Conservation (phyloP, 306 rosid genomes). For the Sicyos baderoa region DNA sequence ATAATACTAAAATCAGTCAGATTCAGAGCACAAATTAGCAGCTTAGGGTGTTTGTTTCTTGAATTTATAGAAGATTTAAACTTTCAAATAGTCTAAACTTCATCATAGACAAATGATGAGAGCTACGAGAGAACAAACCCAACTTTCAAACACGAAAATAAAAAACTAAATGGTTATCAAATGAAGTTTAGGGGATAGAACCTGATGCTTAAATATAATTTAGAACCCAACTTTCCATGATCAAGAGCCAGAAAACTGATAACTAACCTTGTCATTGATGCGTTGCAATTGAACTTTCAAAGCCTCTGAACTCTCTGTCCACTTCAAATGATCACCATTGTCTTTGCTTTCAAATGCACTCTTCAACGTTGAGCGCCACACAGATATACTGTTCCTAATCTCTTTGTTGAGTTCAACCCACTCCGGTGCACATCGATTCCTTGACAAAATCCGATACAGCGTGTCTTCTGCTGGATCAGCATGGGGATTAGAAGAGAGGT, state of each 20-base stretch:
- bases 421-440: slow-evolving; percentile 77
- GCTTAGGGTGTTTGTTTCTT: too few relatives aligned
- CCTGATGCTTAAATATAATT: not conserved
- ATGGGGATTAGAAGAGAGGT: slow-evolving; percentile 62
- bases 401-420: slow-evolving; percentile 95
- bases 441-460: slow-evolving; percentile 56
- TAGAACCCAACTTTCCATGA: not conserved
- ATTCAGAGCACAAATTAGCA: not conserved
- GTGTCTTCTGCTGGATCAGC: slow-evolving; percentile 94
- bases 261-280: slow-evolving; percentile 60
- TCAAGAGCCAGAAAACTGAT: not conserved
- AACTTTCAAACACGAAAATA: too few relatives aligned
- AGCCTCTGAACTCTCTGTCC: slow-evolving; percentile 47
- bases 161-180: too few relatives aligned
- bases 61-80: too few relatives aligned
- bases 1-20: not conserved
- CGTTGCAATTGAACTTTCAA: slow-evolving; percentile 46
- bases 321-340: slow-evolving; percentile 41
- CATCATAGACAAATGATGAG: too few relatives aligned
- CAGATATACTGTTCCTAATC: slow-evolving; percentile 46
- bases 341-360: slow-evolving; percentile 47
- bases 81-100: too few relatives aligned
- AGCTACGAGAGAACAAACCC: too few relatives aligned
- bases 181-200: not conserved
- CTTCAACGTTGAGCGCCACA: slow-evolving; percentile 52